A percentile compares a stretch with the other conserved stretches of the same genome.
Evolutionary conservation across 257 asterid species (phyloP).

Genomic region (Euphrasia confusa): DNA sequence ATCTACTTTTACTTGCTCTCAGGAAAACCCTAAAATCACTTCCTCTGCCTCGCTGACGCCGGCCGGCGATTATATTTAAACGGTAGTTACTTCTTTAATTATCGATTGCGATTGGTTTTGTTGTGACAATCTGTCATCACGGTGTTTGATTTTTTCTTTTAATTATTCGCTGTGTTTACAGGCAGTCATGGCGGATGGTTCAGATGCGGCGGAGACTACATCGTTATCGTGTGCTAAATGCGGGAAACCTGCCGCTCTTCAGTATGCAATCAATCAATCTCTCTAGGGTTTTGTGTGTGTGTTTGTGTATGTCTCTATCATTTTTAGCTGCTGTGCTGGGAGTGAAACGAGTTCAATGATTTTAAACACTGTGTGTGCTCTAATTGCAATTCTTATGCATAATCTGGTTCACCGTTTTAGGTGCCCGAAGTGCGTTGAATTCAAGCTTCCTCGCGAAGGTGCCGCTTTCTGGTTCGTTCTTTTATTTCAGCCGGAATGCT

Average conservation of each 20-base stretch:
- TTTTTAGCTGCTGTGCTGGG: neutral
- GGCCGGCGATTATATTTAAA: neutral
- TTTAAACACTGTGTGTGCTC: constrained; percentile 7
- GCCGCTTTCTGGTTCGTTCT: constrained; percentile 96
- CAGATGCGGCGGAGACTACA: constrained; percentile 49
- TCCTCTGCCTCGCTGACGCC: constrained; percentile 11
- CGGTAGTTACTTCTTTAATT: neutral
- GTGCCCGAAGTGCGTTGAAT: constrained; percentile 90
- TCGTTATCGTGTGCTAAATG: constrained; percentile 67
- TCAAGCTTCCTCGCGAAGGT: constrained; percentile 91
- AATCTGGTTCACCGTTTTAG: constrained; percentile 30
- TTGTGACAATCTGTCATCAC: neutral
- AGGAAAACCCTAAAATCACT: constrained; percentile 33
- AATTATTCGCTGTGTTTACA: constrained; percentile 21
- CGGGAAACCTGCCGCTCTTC: constrained; percentile 81
- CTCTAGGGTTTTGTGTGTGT: neutral
- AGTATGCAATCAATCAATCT: constrained; percentile 40
- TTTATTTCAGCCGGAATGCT: constrained; percentile 11
- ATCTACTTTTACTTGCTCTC: neutral
- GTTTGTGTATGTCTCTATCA: neutral
- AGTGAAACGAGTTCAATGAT: constrained; percentile 1
- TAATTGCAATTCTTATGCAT: constrained; percentile 7
- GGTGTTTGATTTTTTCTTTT: neutral
- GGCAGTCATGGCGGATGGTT: constrained; percentile 56
- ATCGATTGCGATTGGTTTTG: neutral